These are phyloP conservation scores for Euphorbia lathyris DNA, from an alignment of 345 rosid genomes.

Conservation along the genomic window DNA sequence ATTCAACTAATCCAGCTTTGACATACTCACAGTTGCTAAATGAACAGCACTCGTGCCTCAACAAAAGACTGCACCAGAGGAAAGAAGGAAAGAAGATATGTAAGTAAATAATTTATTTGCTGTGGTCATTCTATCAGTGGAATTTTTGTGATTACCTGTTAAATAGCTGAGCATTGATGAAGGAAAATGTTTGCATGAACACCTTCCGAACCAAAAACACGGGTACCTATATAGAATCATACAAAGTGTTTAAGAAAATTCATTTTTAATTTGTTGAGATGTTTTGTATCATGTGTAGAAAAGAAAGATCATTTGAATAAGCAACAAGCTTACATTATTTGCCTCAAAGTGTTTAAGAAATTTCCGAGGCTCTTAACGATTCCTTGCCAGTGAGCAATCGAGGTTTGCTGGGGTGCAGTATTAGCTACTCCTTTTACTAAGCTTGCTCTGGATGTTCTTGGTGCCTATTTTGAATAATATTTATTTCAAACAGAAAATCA, in stretches of 20 bases:
- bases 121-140: background rate
- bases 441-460: conserved; percentile 96
- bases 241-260: background rate
- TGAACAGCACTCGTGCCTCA: conserved; percentile 92
- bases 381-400: conserved; percentile 97
- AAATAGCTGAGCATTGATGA: conserved; percentile 92
- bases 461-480: conserved; percentile 56
- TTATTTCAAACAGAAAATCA: conserved; percentile 2
- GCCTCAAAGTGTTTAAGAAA: conserved; percentile 70
- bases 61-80: conserved; percentile 56
- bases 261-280: background rate
- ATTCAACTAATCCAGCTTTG: conserved; percentile 85
- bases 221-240: conserved; percentile 54
- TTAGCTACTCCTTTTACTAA: conserved; percentile 86
- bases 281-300: background rate
- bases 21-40: conserved; percentile 95
- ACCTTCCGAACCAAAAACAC: conserved; percentile 91
- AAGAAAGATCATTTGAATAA: background rate
- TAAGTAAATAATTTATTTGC: background rate
- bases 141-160: conserved; percentile 54
- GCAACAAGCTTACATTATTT: conserved; percentile 51
- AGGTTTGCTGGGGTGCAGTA: conserved; percentile 76
- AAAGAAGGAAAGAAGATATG: background rate
- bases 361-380: conserved; percentile 91
- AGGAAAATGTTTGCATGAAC: conserved; percentile 91